Percentiles rank a stretch among this genome's conserved stretches.
phyloP scores from a whole-genome alignment of 768 basidiomycete genomes.

The Chalciporus chontae region DNA sequence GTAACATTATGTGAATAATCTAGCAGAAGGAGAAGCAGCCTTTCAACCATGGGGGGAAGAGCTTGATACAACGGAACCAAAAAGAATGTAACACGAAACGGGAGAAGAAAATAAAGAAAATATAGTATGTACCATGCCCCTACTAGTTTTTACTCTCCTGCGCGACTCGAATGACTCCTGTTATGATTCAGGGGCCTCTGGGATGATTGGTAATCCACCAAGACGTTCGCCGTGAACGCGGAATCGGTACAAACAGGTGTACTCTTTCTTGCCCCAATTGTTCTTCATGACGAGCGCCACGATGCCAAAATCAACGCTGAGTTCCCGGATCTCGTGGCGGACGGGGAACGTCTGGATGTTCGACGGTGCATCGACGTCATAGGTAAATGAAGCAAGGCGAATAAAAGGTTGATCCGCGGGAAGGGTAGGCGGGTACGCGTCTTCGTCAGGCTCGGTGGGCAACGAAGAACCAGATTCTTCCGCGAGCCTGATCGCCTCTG shows the following conservation, averaged over 20 bases:
- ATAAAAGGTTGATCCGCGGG: conserved; percentile 48
- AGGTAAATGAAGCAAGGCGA: conserved; percentile 66
- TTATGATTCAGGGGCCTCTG: conserved; percentile 16
- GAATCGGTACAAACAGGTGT: conserved; percentile 87
- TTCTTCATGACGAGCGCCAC: conserved; percentile 75
- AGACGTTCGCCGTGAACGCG: conserved; percentile 69
- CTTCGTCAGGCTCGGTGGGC: conserved; percentile 28
- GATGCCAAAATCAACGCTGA: conserved; percentile 81
- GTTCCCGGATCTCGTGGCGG: conserved; percentile 56
- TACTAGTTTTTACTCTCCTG: not conserved
- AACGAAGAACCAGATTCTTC: conserved; percentile 26
- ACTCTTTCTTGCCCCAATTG: conserved; percentile 85
- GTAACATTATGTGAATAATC: conserved; percentile 18
- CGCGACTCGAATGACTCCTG: not conserved
- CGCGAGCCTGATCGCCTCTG: conserved; percentile 31
- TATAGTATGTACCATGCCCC: conserved; percentile 12
- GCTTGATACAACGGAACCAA: not conserved
- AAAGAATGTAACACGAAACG: not conserved
- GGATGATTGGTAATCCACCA: conserved; percentile 37
- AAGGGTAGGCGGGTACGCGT: conserved; percentile 46
- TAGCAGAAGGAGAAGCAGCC: conserved; percentile 2
- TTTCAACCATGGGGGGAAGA: conserved; percentile 1
- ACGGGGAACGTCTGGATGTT: conserved; percentile 84
- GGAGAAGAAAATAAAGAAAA: conserved; percentile 1
- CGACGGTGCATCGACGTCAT: conserved; percentile 49